Evolutionary conservation across 2,329 filamentous ascomycete genomes (phyloP).

Genomic region (Cladosporium sp.): DNA sequence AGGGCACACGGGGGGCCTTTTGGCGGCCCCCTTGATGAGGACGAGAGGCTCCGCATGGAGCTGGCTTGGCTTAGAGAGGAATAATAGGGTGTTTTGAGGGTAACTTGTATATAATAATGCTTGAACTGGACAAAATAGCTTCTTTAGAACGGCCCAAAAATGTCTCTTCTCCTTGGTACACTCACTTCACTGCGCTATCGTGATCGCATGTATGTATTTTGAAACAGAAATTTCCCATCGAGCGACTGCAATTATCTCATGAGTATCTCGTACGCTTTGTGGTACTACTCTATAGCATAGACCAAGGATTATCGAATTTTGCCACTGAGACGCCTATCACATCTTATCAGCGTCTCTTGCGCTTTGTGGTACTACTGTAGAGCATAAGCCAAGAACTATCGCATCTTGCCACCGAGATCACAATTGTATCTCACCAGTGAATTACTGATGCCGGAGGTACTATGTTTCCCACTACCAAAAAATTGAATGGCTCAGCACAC

Average conservation of each 20-base stretch:
- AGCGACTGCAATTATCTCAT: not conserved
- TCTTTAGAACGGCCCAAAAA: not conserved
- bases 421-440: not conserved
- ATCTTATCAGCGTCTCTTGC: not conserved
- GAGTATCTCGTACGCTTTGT: not conserved
- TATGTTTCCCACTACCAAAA: not conserved
- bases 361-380: not conserved
- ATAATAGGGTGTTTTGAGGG: not conserved
- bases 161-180: not conserved
- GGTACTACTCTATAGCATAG: not conserved
- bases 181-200: not conserved
- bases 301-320: not conserved
- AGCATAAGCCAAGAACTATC: not conserved
- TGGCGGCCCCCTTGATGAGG: not conserved
- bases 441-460: not conserved
- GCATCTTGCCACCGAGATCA: not conserved
- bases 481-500: not conserved
- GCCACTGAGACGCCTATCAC: not conserved
- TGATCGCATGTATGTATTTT: not conserved
- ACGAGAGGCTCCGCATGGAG: not conserved
- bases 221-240: not conserved
- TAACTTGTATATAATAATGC: too few species aligned
- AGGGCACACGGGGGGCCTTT: conserved; percentile 11
- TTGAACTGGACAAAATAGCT: not conserved
- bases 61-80: not conserved